These are phyloP conservation scores for Colletotrichum filicis DNA, from an alignment of 2,329 filamentous ascomycete species.

Conservation along the genomic window DNA sequence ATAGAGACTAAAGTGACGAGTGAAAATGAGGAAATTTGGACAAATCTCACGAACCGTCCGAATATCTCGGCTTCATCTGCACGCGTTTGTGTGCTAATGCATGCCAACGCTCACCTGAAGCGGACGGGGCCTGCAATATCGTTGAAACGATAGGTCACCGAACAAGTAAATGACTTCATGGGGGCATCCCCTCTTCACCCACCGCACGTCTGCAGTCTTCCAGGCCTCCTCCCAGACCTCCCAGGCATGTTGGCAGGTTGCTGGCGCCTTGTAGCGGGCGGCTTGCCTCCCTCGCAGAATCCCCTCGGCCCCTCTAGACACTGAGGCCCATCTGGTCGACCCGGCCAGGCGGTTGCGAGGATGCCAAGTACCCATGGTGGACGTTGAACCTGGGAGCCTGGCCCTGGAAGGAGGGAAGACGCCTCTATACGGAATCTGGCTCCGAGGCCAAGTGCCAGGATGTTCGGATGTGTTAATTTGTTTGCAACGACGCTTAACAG, in stretches of 20 bases:
- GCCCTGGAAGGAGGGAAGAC: not conserved
- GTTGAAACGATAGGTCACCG: slow-evolving; percentile 33
- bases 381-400: not conserved
- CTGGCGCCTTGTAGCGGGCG: not conserved
- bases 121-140: slow-evolving; percentile 35
- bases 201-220: slow-evolving; percentile 1
- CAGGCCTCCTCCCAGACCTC: slow-evolving; percentile 3
- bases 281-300: not conserved
- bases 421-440: slow-evolving; percentile 27
- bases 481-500: slow-evolving; percentile 37
- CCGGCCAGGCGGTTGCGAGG: slow-evolving; percentile 33
- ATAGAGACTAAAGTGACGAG: not conserved
- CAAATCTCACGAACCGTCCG: slow-evolving; percentile 20
- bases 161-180: slow-evolving; percentile 35
- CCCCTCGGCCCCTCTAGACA: slow-evolving; percentile 2
- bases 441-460: slow-evolving; percentile 17
- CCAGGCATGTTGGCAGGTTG: not conserved
- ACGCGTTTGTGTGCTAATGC: slow-evolving; percentile 24
- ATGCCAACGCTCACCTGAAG: slow-evolving; percentile 35
- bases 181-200: not conserved
- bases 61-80: slow-evolving; percentile 27
- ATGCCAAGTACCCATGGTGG: not conserved
- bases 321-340: slow-evolving; percentile 19
- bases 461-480: slow-evolving; percentile 32
- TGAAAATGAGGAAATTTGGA: not conserved